Evolutionary conservation across 169 alveolate genomes (phyloP).

Genomic region (Theileria annulata): DNA sequence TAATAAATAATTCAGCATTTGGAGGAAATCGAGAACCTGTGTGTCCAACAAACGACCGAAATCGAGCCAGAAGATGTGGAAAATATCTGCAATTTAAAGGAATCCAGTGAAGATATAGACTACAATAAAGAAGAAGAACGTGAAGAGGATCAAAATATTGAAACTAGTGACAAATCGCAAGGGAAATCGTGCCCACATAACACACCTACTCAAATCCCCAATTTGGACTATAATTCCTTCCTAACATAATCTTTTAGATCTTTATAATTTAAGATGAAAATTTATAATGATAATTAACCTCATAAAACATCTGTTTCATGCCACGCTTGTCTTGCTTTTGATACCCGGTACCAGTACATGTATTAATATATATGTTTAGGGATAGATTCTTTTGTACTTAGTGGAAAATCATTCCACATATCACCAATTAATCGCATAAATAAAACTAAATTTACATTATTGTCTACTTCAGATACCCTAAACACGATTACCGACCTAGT

Average conservation of each 20-base stretch:
- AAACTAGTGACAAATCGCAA: conserved; percentile 1
- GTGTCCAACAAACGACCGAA: conserved; percentile 18
- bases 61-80: conserved; percentile 38
- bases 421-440: conserved; percentile 10
- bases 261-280: neutral
- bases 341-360: conserved; percentile 3
- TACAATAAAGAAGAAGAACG: neutral
- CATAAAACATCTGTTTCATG: neutral
- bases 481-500: conserved; percentile 35
- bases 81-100: neutral
- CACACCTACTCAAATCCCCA: conserved; percentile 44
- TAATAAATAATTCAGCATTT: conserved; percentile 25
- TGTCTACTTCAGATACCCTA: conserved; percentile 37
- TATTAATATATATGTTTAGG: neutral
- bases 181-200: conserved; percentile 11
- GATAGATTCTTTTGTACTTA: neutral
- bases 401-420: neutral
- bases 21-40: conserved; percentile 45
- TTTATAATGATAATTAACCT: conserved; percentile 27
- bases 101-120: neutral
- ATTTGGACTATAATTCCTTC: conserved; percentile 53
- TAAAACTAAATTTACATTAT: neutral
- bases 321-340: neutral
- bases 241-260: conserved; percentile 3
- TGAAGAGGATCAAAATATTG: neutral